Conservation (phyloP, 2,329 filamentous ascomycete genomes). For the Exophiala calicioides region DNA sequence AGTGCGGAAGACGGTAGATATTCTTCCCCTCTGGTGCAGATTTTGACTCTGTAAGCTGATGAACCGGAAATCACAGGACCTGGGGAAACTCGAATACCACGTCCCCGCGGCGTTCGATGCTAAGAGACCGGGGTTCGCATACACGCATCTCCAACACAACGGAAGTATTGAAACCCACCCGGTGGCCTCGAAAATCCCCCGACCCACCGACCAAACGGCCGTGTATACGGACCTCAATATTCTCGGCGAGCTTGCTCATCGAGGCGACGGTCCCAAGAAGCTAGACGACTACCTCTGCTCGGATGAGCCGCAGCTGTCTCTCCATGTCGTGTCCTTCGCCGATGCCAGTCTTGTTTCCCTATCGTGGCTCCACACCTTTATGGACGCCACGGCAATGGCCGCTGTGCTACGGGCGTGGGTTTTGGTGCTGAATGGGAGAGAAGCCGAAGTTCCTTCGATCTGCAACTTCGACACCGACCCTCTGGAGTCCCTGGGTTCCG, state of each 20-base stretch:
- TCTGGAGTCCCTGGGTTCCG: no score
- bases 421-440: conserved; percentile 3
- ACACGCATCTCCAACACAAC: not conserved
- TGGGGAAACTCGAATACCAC: conserved; percentile 1
- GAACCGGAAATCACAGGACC: not conserved
- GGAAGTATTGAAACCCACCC: not conserved
- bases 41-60: not conserved
- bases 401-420: conserved; percentile 1
- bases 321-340: conserved; percentile 2
- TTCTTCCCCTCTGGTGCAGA: no score
- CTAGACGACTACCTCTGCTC: not conserved
- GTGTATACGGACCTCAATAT: not conserved
- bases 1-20: not conserved
- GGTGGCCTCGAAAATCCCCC: conserved; percentile 2
- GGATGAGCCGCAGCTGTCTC: conserved; percentile 4
- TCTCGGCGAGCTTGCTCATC: not conserved
- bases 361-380: conserved; percentile 1
- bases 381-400: conserved; percentile 1
- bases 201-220: not conserved
- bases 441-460: conserved; percentile 2
- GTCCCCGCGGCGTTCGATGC: conserved; percentile 1
- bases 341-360: conserved; percentile 4
- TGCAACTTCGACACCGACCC: no score
- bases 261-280: not conserved
- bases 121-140: not conserved